A percentile compares a stretch with the other conserved stretches of the same genome.
phyloP scores from a whole-genome alignment of 2,329 filamentous ascomycete species.

The Neonectria punicea region DNA sequence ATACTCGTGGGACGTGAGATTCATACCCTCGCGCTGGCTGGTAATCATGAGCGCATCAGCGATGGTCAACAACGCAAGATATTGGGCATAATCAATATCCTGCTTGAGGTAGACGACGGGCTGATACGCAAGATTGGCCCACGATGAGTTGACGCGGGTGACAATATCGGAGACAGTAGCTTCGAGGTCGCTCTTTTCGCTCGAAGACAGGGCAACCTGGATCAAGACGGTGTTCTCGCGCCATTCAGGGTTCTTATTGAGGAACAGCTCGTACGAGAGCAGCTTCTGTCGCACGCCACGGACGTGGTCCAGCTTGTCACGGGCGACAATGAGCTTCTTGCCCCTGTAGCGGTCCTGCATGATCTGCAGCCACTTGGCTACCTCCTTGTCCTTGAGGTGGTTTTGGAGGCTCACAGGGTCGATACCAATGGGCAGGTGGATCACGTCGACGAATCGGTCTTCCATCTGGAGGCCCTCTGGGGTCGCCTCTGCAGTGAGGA shows the following conservation, averaged over 20 bases:
- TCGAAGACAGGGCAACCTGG: conserved; percentile 91
- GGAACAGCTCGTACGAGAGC: conserved; percentile 89
- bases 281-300: conserved; percentile 94
- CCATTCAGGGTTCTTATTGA: conserved; percentile 94
- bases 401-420: conserved; percentile 80
- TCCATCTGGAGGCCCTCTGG: conserved; percentile 90
- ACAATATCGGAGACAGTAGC: conserved; percentile 93
- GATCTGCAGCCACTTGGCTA: conserved; percentile 80
- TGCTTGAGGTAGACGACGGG: conserved; percentile 95
- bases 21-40: conserved; percentile 96
- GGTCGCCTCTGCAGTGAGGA: conserved; percentile 90
- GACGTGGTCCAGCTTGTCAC: conserved; percentile 94
- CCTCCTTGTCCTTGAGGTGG: conserved; percentile 77
- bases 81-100: conserved; percentile 92
- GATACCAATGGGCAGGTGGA: conserved; percentile 88
- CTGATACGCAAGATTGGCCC: conserved; percentile 91
- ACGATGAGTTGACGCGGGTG: conserved; percentile 90
- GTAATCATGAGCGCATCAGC: conserved; percentile 95
- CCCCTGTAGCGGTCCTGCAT: conserved; percentile 86
- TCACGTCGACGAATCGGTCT: conserved; percentile 91
- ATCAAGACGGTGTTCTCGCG: conserved; percentile 88
- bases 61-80: conserved; percentile 88
- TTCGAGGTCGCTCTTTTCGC: conserved; percentile 87
- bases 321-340: conserved; percentile 90
- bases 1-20: conserved; percentile 93